Base-by-base conservation (phyloP, 169 alveolate species). In the Theileria orientalis region DNA sequence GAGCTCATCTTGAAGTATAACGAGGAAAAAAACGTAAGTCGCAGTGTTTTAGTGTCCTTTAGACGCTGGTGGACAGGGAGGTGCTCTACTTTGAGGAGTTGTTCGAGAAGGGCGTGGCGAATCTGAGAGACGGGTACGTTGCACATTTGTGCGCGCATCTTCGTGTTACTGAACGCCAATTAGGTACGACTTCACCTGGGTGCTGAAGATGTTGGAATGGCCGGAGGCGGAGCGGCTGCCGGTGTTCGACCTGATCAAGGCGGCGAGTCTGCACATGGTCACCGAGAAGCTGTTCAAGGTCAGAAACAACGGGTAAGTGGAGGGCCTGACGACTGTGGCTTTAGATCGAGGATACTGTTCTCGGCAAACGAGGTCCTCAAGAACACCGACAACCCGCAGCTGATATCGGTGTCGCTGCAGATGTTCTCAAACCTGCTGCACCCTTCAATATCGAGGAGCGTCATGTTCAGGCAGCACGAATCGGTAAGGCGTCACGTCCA, bases 181-280 rank as follows among this genome's bases (percentile, higher is more conserved):
- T 33, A 21, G 32, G 63, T 62, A 66, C 61, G 86, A 77, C 33
- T 32, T 70, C 0, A 5, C 79, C 19, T 77, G 73, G 37, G 62
- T 77, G n/a, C 33, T 44, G 51, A 77, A 70, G 76, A 13, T 77
- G 69, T 29, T 77, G 56, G 73, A 77, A 69, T 77, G 86, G 86
- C 86, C 86, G 6, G 37, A n/a, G 19, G 2, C 33, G 21, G 75
- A 69, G 30, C 47, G 71, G 40, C 19, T 77, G 14, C 86, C 86
- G 35, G 82, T 77, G 9, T 77, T 77, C 42, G 86, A 77, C 59
- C 49, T 77, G 30, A 21, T 77, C 60, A 77, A 77, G 86, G 75
- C 69, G 16, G 44, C 69, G 6, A 21, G 27, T 16, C 1, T 54
- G 41, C 13, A 59, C 23, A 2, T 66, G 9, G 9, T n/a, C n/a